phyloP scores from a whole-genome alignment of 2,329 filamentous ascomycete genomes.

The Trichoderma gracile region DNA sequence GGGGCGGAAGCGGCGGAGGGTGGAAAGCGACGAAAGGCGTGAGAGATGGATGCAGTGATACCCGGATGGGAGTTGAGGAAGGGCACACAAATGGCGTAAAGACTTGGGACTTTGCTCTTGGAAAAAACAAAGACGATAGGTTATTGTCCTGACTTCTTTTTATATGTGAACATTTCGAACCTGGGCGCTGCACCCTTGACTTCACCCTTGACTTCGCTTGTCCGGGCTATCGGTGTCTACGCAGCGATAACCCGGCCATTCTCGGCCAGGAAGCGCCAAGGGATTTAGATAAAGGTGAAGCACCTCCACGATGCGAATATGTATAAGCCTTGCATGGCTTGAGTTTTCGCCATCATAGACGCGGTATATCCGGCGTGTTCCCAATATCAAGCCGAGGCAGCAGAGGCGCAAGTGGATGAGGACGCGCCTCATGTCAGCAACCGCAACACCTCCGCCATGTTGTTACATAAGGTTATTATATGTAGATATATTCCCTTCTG shows the following conservation, averaged over 20 bases:
- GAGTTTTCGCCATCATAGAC: neutral
- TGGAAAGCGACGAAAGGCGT: slow-evolving; percentile 51
- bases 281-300: neutral
- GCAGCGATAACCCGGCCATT: neutral
- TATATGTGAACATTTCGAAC: neutral
- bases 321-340: neutral
- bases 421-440: neutral
- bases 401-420: neutral
- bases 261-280: neutral
- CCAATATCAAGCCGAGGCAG: neutral
- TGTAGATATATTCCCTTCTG: too few relatives aligned
- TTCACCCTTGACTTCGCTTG: neutral
- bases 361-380: too few relatives aligned
- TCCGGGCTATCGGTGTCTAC: neutral
- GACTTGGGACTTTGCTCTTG: too few relatives aligned
- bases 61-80: neutral
- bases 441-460: neutral
- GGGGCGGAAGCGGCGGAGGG: slow-evolving; percentile 40
- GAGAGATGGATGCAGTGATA: slow-evolving; percentile 12
- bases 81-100: neutral
- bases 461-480: too few relatives aligned
- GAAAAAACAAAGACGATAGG: neutral
- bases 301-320: too few relatives aligned
- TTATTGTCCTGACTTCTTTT: neutral
- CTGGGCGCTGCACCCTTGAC: too few relatives aligned